phyloP scores from a whole-genome alignment of 495 filamentous ascomycete genomes.

The Hypoxylon intermedium region DNA sequence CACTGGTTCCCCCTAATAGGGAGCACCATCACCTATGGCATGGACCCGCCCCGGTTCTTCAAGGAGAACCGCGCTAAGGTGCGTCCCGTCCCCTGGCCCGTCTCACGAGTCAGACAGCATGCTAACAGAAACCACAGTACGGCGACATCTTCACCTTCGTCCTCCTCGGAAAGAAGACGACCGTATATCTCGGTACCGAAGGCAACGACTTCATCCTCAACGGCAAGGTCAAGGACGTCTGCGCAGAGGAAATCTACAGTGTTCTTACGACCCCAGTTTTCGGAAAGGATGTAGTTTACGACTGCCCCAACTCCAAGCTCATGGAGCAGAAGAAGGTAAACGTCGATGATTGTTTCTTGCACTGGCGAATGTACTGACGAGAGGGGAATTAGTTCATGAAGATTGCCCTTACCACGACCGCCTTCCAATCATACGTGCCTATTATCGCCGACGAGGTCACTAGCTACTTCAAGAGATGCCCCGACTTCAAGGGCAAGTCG shows the following conservation, averaged over 20 bases:
- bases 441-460: conserved; percentile 79
- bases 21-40: conserved; percentile 81
- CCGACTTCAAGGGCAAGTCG: conserved; percentile 70
- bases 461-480: conserved; percentile 68
- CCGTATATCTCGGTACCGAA: conserved; percentile 75
- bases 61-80: conserved; percentile 73
- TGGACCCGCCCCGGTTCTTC: conserved; percentile 84
- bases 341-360: conserved; percentile 22
- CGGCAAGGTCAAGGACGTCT: conserved; percentile 80
- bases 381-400: conserved; percentile 77
- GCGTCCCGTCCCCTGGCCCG: conserved; percentile 17
- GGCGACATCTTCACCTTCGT: conserved; percentile 84
- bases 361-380: conserved; percentile 7
- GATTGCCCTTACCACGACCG: conserved; percentile 77
- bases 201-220: conserved; percentile 90
- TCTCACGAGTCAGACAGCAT: conserved; percentile 4
- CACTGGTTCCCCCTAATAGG: conserved; percentile 84
- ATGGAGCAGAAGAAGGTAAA: conserved; percentile 79
- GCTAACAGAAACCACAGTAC: conserved; percentile 59
- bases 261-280: conserved; percentile 86
- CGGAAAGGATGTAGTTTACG: conserved; percentile 84
- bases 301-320: conserved; percentile 84
- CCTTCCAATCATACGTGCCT: conserved; percentile 78
- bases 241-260: conserved; percentile 82
- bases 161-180: conserved; percentile 76